A percentile compares a stretch with the other conserved stretches of the same genome.
These are phyloP conservation scores for Amborella trichopoda DNA, from an alignment of 164 flowering plant species.

Conservation along the genomic window DNA sequence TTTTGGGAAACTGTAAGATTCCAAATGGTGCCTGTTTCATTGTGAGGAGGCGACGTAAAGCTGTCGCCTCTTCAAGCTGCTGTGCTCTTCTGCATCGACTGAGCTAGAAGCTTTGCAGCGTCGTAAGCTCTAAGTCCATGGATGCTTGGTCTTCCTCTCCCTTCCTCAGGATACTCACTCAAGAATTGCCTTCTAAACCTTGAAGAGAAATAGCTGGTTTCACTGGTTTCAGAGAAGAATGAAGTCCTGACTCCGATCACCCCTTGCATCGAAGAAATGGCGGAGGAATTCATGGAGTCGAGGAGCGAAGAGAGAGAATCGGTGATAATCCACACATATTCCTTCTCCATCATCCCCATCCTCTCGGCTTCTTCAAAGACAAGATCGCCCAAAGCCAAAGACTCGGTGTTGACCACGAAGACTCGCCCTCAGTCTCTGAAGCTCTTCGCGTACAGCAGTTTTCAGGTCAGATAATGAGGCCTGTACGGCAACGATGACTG, in stretches of 20 bases:
- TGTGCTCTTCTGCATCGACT: constrained; percentile 1
- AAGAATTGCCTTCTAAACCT: constrained; percentile 8
- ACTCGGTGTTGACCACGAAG: constrained; percentile 12
- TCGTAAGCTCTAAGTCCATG: constrained; percentile 16
- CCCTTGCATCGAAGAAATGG: constrained; percentile 15
- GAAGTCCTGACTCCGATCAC: constrained; percentile 11
- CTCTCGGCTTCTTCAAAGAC: constrained; percentile 21
- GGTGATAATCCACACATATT: constrained; percentile 10
- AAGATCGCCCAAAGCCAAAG: constrained; percentile 5
- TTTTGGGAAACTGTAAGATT: no score
- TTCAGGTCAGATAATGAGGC: constrained; percentile 12
- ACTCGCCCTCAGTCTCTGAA: constrained; percentile 11
- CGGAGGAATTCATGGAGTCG: constrained; percentile 5
- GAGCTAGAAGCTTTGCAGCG: constrained; percentile 4
- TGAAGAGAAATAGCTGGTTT: not conserved
- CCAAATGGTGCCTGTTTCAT: no score
- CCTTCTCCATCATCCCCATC: constrained; percentile 11
- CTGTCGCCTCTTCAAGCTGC: no score
- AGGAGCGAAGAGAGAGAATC: constrained; percentile 4
- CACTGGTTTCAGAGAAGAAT: not conserved
- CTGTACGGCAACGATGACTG: constrained; percentile 6
- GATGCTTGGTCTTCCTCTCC: constrained; percentile 11
- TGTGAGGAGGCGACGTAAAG: no score
- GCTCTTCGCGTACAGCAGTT: constrained; percentile 2
- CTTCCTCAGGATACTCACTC: constrained; percentile 13